Evolutionary conservation across 2,329 filamentous ascomycete species (phyloP), one percentile per base, ranked within the genome.

Genomic region (Neofusicoccum laricinum): DNA sequence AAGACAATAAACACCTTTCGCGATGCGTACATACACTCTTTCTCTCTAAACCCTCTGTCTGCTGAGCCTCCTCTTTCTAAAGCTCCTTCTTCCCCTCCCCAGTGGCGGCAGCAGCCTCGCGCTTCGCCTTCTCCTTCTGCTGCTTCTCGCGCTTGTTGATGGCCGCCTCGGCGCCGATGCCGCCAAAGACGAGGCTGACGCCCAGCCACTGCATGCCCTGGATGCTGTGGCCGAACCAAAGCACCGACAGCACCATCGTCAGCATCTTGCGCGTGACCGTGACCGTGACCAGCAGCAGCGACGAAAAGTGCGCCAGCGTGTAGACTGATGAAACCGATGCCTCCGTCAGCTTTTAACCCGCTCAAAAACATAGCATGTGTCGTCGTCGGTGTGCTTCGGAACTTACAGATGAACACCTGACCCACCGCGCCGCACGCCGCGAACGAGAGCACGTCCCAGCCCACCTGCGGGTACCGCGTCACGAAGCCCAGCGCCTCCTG

Each of bases 181-280:
- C 95, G 30, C 93, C 93, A 81, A 99, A 99, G 8, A 99, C 95
- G 65, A 99, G 82, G 0, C 86, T 89, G 36, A 99, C 93, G 67
- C 95, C 95, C 6, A 96, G 81, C 91, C 93, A 97, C 80, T 99
- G 95, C 85, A 94, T 96, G n/a, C 82, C 80, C 32, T 87, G 90
- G 55, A 99, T 84, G 67, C 85, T 86, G 77, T 99, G 95, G 32
- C 95, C 95, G 76, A 98, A 99, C 80, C 92, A 93, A 66, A 98
- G 82, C 32, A 99, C 95, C 62, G 92, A 97, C 59, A 98, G 84
- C 66, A 98, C 92, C 95, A 99, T 99, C 69, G 94, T 98, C 76
- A 98, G 86, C 95, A 99, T 99, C 82, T 99, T 99, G 73, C 95
- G 86, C 50, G 95, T 99, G 50, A 99, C 95, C 1, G 93, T 99